Conservation (phyloP, 2,329 filamentous ascomycete species). For the Colletotrichum euphorbiae region DNA sequence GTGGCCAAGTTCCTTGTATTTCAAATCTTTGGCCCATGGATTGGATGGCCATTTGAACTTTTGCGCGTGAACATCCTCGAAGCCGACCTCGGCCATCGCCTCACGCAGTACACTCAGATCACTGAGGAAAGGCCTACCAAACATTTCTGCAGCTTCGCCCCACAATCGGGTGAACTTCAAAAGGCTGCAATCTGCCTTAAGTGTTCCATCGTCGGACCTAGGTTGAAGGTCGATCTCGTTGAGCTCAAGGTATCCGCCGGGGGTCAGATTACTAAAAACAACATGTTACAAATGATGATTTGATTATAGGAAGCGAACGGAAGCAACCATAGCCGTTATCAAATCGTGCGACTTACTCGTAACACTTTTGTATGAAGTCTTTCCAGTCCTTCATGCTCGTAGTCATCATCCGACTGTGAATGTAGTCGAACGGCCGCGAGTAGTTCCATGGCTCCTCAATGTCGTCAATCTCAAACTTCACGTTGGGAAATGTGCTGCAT, state of each 20-base stretch:
- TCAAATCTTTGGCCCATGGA: constrained; percentile 62
- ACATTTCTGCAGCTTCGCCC: constrained; percentile 45
- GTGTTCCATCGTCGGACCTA: constrained; percentile 56
- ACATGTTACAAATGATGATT: background rate
- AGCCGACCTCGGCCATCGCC: constrained; percentile 63
- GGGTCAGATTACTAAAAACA: constrained; percentile 47
- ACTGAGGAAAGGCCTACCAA: constrained; percentile 45
- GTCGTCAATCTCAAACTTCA: constrained; percentile 59
- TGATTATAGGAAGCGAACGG: background rate
- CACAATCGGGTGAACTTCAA: constrained; percentile 48
- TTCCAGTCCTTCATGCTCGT: constrained; percentile 50
- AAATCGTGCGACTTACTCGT: constrained; percentile 41
- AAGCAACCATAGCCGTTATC: background rate
- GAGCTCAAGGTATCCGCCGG: constrained; percentile 58
- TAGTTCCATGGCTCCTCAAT: constrained; percentile 55
- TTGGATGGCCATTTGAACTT: constrained; percentile 63
- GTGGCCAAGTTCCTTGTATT: constrained; percentile 62
- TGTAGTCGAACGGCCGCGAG: constrained; percentile 53
- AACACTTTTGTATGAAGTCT: constrained; percentile 51
- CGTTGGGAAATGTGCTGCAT: constrained; percentile 59
- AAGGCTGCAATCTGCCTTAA: constrained; percentile 42
- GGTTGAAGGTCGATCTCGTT: constrained; percentile 55
- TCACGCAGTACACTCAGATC: constrained; percentile 47
- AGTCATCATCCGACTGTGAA: constrained; percentile 53
- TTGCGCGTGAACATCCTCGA: constrained; percentile 61